phyloP scores from a whole-genome alignment of 2,329 filamentous ascomycete genomes.

The Talaromyces sp. region DNA sequence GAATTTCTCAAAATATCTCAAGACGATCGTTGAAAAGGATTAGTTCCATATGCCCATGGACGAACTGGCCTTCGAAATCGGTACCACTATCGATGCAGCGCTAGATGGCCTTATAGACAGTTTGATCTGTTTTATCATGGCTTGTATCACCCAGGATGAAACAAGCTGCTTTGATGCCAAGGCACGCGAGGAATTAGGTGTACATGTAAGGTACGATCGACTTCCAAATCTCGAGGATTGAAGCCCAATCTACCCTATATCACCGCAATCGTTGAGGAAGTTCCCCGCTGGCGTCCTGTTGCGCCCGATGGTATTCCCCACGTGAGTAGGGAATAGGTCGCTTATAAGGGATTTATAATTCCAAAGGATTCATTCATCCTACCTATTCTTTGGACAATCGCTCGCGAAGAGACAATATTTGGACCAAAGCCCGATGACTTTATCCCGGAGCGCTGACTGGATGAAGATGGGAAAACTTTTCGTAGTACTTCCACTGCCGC shows the following conservation, averaged over 20 bases:
- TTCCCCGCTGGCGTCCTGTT: conserved; percentile 32
- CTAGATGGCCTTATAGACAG: conserved; percentile 46
- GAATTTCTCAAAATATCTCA: not conserved
- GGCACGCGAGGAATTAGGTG: conserved; percentile 14
- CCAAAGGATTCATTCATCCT: conserved; percentile 36
- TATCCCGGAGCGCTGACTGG: conserved; percentile 14
- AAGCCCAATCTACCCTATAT: conserved; percentile 30
- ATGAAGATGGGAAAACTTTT: not conserved
- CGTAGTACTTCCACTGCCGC: not conserved
- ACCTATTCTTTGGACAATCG: conserved; percentile 19
- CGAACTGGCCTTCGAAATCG: conserved; percentile 50
- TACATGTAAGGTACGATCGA: conserved; percentile 28
- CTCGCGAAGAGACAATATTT: conserved; percentile 13
- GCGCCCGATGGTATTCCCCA: conserved; percentile 28
- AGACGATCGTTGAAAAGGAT: conserved; percentile 30
- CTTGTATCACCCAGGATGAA: conserved; percentile 12
- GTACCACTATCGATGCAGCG: conserved; percentile 51
- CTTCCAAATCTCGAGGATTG: conserved; percentile 34
- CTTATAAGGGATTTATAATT: conserved; percentile 36
- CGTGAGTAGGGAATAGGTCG: conserved; percentile 26
- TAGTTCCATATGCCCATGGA: conserved; percentile 46
- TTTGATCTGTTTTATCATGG: conserved; percentile 16
- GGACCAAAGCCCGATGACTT: conserved; percentile 19
- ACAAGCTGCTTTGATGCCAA: conserved; percentile 8
- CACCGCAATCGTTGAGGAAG: conserved; percentile 31